Base-by-base conservation (phyloP, 2,329 filamentous ascomycete species). In the Fusarium nisikadoi region DNA sequence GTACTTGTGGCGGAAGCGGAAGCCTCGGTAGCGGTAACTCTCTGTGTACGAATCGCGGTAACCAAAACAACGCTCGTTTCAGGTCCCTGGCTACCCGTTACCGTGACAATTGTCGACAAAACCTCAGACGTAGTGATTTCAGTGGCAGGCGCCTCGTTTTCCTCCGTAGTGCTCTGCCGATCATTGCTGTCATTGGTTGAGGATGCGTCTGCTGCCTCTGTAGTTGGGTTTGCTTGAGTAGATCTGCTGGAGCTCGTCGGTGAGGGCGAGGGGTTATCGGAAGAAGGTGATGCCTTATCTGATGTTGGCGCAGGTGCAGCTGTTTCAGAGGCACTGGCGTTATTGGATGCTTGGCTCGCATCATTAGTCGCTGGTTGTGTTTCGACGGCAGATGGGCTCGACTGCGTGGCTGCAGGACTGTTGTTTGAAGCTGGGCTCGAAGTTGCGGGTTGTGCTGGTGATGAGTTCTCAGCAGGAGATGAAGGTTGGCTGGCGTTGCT, bases 1-100 rank as follows among this genome's bases (percentile, higher is more conserved):
- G 80, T 77, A 14, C 77, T 68, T 12, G 75, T 72, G 17, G 74
- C 66, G 16, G 79, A 68, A 1, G 76, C 49, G 9, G 79, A 65
- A 25, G 57, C 29, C 9, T 70, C 43, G 9, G 65, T 41, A 36
- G 46, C 43, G n/a, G 57, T 59, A 38, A 67, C 64, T 23, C 55
- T 35, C 27, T 68, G 68, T 12, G 72, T 79, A 10, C 68, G 75
- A 33, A 78, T 75, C 20, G 71, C 70, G 10, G 76, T 80, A 39
- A 82, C 72, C 12, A 80, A 46, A 25, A 79, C 63, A 23, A 77
- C 55, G 33, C 68, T 76, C 20, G 78, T 80, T 38, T 65, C 56
- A 29, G 58, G 64, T 31, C 65, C 65, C 12, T 68, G 65, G 53
- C 63, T 74, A 41, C 74, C 72, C 14, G 74, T 77, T 7, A 79